Conservation (phyloP, 495 filamentous ascomycete genomes). For the Penicillium flavigenum region DNA sequence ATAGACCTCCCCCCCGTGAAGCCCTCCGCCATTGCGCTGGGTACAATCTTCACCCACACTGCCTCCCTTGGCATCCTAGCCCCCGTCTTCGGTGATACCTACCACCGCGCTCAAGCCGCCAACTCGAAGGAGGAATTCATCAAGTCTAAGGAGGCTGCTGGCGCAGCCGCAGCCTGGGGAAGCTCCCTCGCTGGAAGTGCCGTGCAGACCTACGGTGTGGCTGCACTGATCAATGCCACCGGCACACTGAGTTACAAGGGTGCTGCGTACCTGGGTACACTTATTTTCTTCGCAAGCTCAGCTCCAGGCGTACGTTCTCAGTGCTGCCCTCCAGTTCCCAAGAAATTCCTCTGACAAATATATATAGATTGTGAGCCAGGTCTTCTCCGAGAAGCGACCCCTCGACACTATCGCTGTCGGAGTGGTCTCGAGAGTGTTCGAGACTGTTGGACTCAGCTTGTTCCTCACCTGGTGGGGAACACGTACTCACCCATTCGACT, state of each 20-base stretch:
- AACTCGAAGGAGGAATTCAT: slow-evolving; percentile 97
- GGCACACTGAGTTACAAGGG: slow-evolving; percentile 95
- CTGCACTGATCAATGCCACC: slow-evolving; percentile 91
- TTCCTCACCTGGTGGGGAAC: slow-evolving; percentile 99
- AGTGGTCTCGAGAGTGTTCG: slow-evolving; percentile 76
- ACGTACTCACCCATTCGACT: slow-evolving; percentile 79
- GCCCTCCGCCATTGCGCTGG: slow-evolving; percentile 94
- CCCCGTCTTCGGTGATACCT: slow-evolving; percentile 92
- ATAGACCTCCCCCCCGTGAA: slow-evolving; percentile 92
- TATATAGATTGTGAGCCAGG: slow-evolving; percentile 75
- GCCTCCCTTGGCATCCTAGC: slow-evolving; percentile 76
- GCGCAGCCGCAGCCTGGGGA: slow-evolving; percentile 86
- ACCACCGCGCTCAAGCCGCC: slow-evolving; percentile 85
- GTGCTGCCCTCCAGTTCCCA: background rate
- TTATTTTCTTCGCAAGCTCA: slow-evolving; percentile 89
- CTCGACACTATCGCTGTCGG: slow-evolving; percentile 86
- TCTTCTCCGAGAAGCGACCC: slow-evolving; percentile 88
- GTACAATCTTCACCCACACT: slow-evolving; percentile 91
- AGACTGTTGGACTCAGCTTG: slow-evolving; percentile 87
- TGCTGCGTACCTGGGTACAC: slow-evolving; percentile 84
- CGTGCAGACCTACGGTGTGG: slow-evolving; percentile 90
- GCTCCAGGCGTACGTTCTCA: slow-evolving; percentile 76
- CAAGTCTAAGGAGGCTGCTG: slow-evolving; percentile 85
- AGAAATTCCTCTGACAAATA: background rate
- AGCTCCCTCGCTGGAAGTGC: slow-evolving; percentile 85